Base-by-base conservation (phyloP, 2,329 filamentous ascomycete species). In the Diplodia scrobiculata region DNA sequence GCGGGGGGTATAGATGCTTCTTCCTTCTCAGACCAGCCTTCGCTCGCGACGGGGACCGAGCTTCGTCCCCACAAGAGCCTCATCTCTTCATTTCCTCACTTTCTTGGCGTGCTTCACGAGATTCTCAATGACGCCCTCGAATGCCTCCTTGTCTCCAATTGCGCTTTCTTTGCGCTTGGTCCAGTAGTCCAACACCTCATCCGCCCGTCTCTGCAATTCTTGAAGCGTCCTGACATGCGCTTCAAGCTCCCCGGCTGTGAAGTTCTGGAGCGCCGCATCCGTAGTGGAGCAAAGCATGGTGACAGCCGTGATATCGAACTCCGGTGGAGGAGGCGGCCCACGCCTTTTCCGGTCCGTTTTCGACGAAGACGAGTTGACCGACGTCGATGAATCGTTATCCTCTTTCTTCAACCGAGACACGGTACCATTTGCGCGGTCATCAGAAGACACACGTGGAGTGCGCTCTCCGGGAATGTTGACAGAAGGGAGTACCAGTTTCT, bases 111-210 rank as follows among this genome's bases (percentile, higher is more conserved):
- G 92, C 77, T 92, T 95, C 51, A 97, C 94, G 70, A 98, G 78
- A 77, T 97, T 97, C 79, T 97, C 94, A 83, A 98, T 97, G 17
- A 98, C 94, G 0, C 92, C 92, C 76, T 98, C 94, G 76, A 97
- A 95, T 2, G 92, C 91, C 75, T 97, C 94, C 71, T 95, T 89
- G 75, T 98, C 94, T 48, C 91, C 91, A 69, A 96, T 81, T 72
- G 94, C 91, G 71, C 92, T 92, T 75, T 97, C 93, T 63, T 90
- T 89, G 72, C 88, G 83, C 80, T 91, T 91, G 71, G 91, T 85
- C 94, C 94, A 98, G 75, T 94, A 96, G 70, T 92, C 90, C 63
- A 97, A 81, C 47, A 93, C 87, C 67, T 91, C 86, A 65, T 89
- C 90, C 3, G 92, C 91, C 25, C 85, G 83, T n/a, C 81, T 83